These are phyloP conservation scores for Xylaria sp. DNA, from an alignment of 2,329 filamentous ascomycete species.

Conservation along the genomic window DNA sequence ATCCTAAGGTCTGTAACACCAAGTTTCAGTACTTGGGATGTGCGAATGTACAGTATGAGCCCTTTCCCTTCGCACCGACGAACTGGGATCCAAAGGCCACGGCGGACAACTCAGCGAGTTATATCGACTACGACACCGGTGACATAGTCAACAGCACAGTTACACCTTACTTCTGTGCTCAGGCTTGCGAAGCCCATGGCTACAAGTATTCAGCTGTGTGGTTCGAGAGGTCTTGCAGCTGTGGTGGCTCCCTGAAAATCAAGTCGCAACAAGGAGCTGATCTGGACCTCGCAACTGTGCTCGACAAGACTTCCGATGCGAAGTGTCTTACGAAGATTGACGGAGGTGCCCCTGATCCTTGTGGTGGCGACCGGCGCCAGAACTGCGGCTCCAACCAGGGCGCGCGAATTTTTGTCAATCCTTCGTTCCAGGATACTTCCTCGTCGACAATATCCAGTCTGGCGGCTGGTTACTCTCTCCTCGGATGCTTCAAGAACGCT, in stretches of 20 bases:
- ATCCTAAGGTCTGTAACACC: constrained; percentile 13
- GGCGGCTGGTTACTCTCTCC: constrained; percentile 27
- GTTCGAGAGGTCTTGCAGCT: constrained; percentile 32
- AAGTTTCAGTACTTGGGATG: constrained; percentile 31
- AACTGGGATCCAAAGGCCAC: constrained; percentile 12
- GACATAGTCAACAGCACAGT: constrained; percentile 35
- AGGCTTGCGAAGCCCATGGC: constrained; percentile 37
- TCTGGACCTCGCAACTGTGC: neutral
- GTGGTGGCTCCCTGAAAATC: constrained; percentile 34
- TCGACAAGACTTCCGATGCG: constrained; percentile 15
- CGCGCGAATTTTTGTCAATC: constrained; percentile 38
- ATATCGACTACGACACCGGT: constrained; percentile 32
- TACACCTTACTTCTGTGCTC: constrained; percentile 36
- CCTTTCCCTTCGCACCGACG: constrained; percentile 29
- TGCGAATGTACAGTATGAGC: constrained; percentile 3
- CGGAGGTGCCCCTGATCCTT: constrained; percentile 18
- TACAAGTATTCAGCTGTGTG: constrained; percentile 35
- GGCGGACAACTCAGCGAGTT: constrained; percentile 27
- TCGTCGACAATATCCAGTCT: neutral
- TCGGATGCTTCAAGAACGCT: constrained; percentile 38
- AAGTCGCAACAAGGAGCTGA: neutral
- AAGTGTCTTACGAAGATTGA: neutral
- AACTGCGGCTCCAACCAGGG: constrained; percentile 35
- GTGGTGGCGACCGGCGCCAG: constrained; percentile 36
- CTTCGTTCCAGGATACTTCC: constrained; percentile 33